Conservation (phyloP, 108 stramenopile genomes). For the Parmales sp. region DNA sequence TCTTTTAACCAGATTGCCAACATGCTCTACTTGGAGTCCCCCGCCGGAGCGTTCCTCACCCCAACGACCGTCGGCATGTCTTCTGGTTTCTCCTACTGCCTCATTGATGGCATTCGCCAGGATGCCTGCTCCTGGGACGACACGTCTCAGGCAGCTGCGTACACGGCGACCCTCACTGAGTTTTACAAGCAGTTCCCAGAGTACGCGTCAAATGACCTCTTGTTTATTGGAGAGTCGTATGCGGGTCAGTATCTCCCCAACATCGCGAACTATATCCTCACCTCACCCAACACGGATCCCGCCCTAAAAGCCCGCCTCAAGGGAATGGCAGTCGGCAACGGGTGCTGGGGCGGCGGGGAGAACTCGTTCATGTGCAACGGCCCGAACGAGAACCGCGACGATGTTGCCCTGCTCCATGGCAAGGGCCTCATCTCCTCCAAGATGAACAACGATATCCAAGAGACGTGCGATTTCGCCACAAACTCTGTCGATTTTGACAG, state of each 20-base stretch:
- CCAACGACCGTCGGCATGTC: background rate
- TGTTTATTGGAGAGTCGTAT: conserved; percentile 34
- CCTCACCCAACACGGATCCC: background rate
- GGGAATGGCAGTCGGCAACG: conserved; percentile 32
- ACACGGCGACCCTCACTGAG: background rate
- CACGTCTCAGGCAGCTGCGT: background rate
- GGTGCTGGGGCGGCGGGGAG: conserved; percentile 27
- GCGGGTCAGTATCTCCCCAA: conserved; percentile 39
- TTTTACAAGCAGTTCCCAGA: background rate
- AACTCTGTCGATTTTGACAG: background rate
- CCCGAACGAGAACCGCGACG: conserved; percentile 1
- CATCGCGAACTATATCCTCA: conserved; percentile 30
- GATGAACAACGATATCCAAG: background rate
- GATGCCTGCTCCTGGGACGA: background rate
- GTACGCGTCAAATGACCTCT: conserved; percentile 9
- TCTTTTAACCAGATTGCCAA: conserved; percentile 6
- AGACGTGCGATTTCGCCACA: background rate
- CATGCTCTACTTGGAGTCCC: background rate
- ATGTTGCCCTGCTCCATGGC: background rate
- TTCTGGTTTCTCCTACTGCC: conserved; percentile 4
- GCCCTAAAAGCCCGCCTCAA: background rate
- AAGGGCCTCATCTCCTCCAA: background rate
- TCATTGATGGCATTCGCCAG: background rate
- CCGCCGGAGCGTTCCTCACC: background rate
- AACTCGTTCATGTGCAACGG: conserved; percentile 3